phyloP scores from a whole-genome alignment of 495 filamentous ascomycete genomes.

The Ramalina intermedia region DNA sequence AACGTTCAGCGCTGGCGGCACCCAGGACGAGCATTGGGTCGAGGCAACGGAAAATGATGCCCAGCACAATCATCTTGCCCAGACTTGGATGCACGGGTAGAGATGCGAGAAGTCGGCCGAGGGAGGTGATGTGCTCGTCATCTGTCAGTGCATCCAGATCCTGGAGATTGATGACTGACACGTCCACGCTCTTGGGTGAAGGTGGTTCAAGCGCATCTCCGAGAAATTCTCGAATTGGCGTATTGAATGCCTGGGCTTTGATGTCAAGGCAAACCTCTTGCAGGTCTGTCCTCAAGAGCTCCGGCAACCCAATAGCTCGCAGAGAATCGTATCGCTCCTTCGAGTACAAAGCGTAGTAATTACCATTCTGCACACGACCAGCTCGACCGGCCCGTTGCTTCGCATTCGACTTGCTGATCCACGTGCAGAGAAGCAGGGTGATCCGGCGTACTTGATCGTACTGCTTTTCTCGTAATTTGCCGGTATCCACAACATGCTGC shows the following conservation, averaged over 20 bases:
- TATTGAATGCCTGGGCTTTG: slow-evolving; percentile 29
- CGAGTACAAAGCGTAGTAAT: slow-evolving; percentile 43
- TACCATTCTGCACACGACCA: slow-evolving; percentile 41
- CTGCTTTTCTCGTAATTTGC: slow-evolving; percentile 36
- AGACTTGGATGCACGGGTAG: slow-evolving; percentile 35
- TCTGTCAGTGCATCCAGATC: slow-evolving; percentile 33
- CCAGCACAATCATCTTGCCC: slow-evolving; percentile 44
- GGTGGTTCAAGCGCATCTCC: slow-evolving; percentile 40
- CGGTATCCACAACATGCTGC: slow-evolving; percentile 40
- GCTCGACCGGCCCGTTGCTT: slow-evolving; percentile 45
- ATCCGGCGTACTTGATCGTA: slow-evolving; percentile 33
- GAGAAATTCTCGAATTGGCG: slow-evolving; percentile 33
- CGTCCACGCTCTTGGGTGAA: slow-evolving; percentile 23
- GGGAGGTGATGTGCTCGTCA: slow-evolving; percentile 34
- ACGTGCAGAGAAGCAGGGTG: slow-evolving; percentile 30
- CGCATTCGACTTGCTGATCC: slow-evolving; percentile 40
- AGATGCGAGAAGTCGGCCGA: slow-evolving; percentile 34
- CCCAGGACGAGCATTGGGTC: slow-evolving; percentile 44
- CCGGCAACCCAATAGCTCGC: slow-evolving; percentile 30
- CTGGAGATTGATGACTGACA: slow-evolving; percentile 31
- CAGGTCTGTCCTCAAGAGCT: slow-evolving; percentile 34
- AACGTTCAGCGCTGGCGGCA: slow-evolving; percentile 22
- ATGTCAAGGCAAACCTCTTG: slow-evolving; percentile 36
- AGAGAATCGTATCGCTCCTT: slow-evolving; percentile 34
- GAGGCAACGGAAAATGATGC: slow-evolving; percentile 45